These are phyloP conservation scores for Olyra latifolia DNA, from an alignment of 176 grass and related monocot species.

Conservation along the genomic window DNA sequence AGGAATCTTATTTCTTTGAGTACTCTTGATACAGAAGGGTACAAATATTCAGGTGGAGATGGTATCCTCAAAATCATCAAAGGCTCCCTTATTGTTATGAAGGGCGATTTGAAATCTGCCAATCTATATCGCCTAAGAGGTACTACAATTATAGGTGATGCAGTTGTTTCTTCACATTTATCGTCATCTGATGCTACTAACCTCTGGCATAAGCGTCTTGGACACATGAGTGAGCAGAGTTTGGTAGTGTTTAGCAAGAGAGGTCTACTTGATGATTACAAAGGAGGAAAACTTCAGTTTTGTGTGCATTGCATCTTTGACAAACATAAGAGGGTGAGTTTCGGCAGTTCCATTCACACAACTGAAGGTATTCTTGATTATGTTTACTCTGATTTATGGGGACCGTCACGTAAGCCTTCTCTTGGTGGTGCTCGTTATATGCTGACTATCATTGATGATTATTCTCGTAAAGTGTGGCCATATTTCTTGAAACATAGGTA, in stretches of 20 bases:
- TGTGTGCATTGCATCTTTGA: no score
- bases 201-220: background rate
- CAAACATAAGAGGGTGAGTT: no score
- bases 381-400: no score
- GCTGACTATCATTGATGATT: no score
- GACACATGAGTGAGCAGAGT: background rate
- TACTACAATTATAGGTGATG: background rate
- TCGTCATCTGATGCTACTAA: background rate
- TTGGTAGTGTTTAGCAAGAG: background rate
- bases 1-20: constrained; percentile 35
- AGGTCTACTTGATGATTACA: background rate
- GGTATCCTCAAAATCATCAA: background rate
- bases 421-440: no score
- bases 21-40: background rate
- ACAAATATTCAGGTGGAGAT: background rate
- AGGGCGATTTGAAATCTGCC: background rate
- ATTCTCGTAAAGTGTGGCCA: no score
- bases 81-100: background rate
- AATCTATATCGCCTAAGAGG: constrained; percentile 1
- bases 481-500: no score
- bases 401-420: no score
- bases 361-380: no score
- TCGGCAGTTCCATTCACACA: no score
- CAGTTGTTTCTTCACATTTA: background rate
- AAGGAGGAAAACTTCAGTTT: background rate